Evolutionary conservation across 75 land plant species (phyloP).

Genomic region (Picea sitchensis): DNA sequence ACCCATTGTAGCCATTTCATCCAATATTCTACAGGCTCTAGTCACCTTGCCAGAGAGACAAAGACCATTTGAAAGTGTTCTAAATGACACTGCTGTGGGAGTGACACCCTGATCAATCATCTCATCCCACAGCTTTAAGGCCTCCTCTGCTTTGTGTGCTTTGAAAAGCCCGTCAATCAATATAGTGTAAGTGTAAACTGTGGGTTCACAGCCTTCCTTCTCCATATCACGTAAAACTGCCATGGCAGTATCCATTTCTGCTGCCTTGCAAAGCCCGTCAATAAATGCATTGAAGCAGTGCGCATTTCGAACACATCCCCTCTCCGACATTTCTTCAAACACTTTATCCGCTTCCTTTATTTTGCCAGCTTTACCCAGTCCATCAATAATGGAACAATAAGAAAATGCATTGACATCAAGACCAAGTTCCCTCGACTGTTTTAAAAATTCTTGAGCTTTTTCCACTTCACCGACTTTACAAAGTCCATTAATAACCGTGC

Average conservation of each 20-base stretch:
- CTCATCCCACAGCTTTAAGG: conserved; percentile 61
- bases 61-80: conserved; percentile 56
- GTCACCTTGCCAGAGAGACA: conserved; percentile 66
- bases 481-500: conserved; percentile 52
- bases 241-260: conserved; percentile 43
- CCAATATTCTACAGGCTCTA: conserved; percentile 63
- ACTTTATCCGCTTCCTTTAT: conserved; percentile 70
- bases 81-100: conserved; percentile 59
- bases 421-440: conserved; percentile 28
- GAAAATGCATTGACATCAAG: conserved; percentile 46
- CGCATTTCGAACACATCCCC: conserved; percentile 60
- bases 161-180: conserved; percentile 64
- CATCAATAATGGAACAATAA: conserved; percentile 81
- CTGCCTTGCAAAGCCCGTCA: conserved; percentile 51
- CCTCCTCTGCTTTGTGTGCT: conserved; percentile 54
- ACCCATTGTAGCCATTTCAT: conserved; percentile 73
- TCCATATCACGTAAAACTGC: conserved; percentile 54
- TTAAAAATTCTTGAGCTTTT: conserved; percentile 47
- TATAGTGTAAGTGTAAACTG: conserved; percentile 77
- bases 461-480: conserved; percentile 60
- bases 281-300: conserved; percentile 64
- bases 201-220: conserved; percentile 61
- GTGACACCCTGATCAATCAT: conserved; percentile 69
- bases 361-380: conserved; percentile 82
- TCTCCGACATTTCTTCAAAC: conserved; percentile 73